Base-by-base conservation (phyloP, 352 stramenopile genomes). In the Pythium brassicae region DNA sequence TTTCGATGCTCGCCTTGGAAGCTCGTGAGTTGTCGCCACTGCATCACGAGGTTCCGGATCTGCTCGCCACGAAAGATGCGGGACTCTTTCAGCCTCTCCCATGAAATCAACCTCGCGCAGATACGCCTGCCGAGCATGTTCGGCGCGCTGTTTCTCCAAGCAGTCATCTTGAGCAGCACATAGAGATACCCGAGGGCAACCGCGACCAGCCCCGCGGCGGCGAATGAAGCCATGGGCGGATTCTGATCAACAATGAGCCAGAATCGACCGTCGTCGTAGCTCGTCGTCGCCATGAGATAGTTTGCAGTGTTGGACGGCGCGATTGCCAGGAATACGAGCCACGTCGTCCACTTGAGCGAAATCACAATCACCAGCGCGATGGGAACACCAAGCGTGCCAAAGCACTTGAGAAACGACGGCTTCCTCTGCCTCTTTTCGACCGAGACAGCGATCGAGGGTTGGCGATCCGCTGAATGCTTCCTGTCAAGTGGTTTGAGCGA, bases 221-320 rank as follows among this genome's bases (percentile, higher is more conserved):
- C 69, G 1, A 74, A 23, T 6, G 10, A 27, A 34, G 59, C 54
- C 5, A 67, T 46, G 27, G 44, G 34, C 22, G 42, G 19, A 10
- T 69, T 51, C 5, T 50, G 25, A 32, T 66, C 57, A 6, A 59
- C 29, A 34, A 77, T 65, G 26, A 70, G 65, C 76, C 71, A 86
- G 34, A 83, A 86, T 3, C 76, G 53, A 2, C 73, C 73, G 35
- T 83, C 51, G 43, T 84, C 73, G 27, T 83, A 74, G 22, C 66
- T 54, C 4, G 20, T 39, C 0, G 73, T 84, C 55, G 76, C 53
- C 73, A 84, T 83, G 29, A 84, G 50, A 35, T 72, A 76, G 45
- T 83, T 83, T 3, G 66, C 74, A 0, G 62, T 62, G 1, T 49
- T 54, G 11, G 71, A 79, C 0, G 74, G 72, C 4, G 52, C 37